phyloP scores from a whole-genome alignment of 1,139 yeast species.

The Suhomyces choctaworum region DNA sequence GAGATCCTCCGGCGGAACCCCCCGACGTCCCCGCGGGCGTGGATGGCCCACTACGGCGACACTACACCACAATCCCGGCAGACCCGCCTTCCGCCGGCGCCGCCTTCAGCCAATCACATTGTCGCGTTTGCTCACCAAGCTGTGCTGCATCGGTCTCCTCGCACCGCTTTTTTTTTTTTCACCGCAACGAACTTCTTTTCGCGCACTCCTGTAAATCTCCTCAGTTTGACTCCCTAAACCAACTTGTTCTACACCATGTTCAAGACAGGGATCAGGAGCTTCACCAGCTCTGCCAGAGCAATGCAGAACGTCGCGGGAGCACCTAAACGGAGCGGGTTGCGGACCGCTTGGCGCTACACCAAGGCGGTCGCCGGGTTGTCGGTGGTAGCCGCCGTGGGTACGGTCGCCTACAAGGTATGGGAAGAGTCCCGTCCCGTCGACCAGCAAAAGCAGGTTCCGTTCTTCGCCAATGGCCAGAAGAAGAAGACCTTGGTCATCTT shows the following conservation, averaged over 20 bases:
- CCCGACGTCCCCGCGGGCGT: no score
- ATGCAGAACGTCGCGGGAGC: conserved; percentile 14
- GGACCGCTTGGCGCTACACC: conserved; percentile 32
- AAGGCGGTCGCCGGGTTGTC: conserved; percentile 30
- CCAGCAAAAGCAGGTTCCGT: conserved; percentile 52
- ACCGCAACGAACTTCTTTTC: no score
- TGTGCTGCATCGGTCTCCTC: no score
- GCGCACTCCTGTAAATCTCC: no score
- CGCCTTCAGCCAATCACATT: no score
- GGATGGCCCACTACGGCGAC: no score
- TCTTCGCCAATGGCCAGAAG: conserved; percentile 65
- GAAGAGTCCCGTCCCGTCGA: conserved; percentile 60
- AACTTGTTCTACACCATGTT: conserved; percentile 12
- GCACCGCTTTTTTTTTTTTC: no score
- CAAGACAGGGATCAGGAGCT: conserved; percentile 11
- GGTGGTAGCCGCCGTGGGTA: conserved; percentile 42
- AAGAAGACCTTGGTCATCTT: conserved; percentile 86
- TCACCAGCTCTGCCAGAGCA: conserved; percentile 19
- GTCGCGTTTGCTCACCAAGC: no score
- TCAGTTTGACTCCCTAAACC: no score
- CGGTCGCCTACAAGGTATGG: conserved; percentile 57
- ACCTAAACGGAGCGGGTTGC: conserved; percentile 20
- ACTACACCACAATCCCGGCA: no score
- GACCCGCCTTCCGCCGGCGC: no score
- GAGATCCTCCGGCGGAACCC: no score